Percentiles rank a stretch among this genome's conserved stretches.
These are phyloP conservation scores for Alternaria ventricosa DNA, from an alignment of 2,329 filamentous ascomycete species.

Conservation along the genomic window DNA sequence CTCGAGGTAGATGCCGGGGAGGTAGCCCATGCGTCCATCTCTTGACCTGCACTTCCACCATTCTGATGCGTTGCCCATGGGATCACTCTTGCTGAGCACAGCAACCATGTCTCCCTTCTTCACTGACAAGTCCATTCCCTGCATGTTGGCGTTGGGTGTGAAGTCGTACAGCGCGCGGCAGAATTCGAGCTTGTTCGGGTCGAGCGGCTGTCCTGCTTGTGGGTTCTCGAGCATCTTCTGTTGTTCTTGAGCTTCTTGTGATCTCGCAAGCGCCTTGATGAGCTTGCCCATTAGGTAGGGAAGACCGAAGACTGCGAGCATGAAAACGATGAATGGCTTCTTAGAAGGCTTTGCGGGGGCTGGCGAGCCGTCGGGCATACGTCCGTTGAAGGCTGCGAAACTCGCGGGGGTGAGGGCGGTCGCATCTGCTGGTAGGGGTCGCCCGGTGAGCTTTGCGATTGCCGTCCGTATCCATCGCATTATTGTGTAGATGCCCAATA, in stretches of 20 bases:
- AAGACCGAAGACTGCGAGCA: conserved; percentile 90
- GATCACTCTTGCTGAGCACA: conserved; percentile 90
- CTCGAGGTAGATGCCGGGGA: conserved; percentile 90
- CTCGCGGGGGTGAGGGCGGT: conserved; percentile 86
- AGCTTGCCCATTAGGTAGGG: conserved; percentile 98
- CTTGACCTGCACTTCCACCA: conserved; percentile 97
- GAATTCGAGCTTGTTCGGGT: conserved; percentile 93
- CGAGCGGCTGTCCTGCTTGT: conserved; percentile 64
- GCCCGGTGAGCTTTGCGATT: conserved; percentile 90
- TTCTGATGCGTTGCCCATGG: conserved; percentile 87
- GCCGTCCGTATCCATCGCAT: conserved; percentile 94
- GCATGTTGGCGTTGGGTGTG: conserved; percentile 72
- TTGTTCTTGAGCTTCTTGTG: conserved; percentile 82
- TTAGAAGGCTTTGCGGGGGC: conserved; percentile 76
- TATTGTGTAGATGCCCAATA: conserved; percentile 93
- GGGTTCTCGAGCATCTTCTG: conserved; percentile 61
- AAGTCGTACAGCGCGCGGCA: conserved; percentile 96
- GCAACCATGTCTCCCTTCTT: conserved; percentile 96
- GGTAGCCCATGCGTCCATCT: conserved; percentile 88
- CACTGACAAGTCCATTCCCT: conserved; percentile 86
- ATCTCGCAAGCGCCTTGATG: conserved; percentile 81
- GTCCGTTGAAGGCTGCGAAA: conserved; percentile 87
- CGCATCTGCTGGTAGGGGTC: conserved; percentile 85
- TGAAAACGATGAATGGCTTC: conserved; percentile 96
- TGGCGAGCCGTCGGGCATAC: conserved; percentile 69